phyloP scores from a whole-genome alignment of 1,284 basidiomycete species.

The Chalciporus sp. region DNA sequence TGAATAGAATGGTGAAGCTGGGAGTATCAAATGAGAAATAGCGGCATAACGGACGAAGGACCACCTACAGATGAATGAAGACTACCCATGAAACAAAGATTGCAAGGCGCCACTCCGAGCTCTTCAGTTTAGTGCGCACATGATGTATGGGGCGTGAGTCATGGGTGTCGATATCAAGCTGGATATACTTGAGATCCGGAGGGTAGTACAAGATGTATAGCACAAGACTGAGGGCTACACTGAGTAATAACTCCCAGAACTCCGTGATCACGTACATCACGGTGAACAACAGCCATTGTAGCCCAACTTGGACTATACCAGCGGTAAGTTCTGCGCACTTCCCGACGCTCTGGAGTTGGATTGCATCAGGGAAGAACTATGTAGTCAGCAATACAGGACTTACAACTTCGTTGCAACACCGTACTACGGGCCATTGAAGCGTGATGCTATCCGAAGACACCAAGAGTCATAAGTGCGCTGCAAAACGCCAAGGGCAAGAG shows the following conservation, averaged over 20 bases:
- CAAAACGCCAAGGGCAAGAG: neutral
- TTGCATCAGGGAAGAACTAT: constrained; percentile 4
- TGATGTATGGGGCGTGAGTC: constrained; percentile 45
- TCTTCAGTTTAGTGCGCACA: constrained; percentile 52
- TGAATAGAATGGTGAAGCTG: constrained; percentile 55
- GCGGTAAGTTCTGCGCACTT: constrained; percentile 83
- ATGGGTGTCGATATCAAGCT: constrained; percentile 47
- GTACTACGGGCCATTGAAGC: constrained; percentile 86
- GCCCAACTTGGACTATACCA: constrained; percentile 80
- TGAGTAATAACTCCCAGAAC: neutral
- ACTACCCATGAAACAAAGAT: constrained; percentile 76
- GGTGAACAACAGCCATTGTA: constrained; percentile 89
- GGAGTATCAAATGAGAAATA: constrained; percentile 5
- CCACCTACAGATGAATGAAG: constrained; percentile 72
- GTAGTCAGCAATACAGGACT: constrained; percentile 32
- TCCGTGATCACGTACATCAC: constrained; percentile 59
- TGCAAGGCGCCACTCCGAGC: constrained; percentile 76
- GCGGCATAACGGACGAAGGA: constrained; percentile 12
- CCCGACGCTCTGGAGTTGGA: constrained; percentile 54
- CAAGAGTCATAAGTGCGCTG: neutral
- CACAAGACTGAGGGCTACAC: constrained; percentile 59
- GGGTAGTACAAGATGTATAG: constrained; percentile 96
- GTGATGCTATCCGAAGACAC: constrained; percentile 55
- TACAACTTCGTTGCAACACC: constrained; percentile 80
- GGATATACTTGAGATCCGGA: constrained; percentile 71